Percentiles rank a stretch among this genome's conserved stretches.
These are phyloP conservation scores for Blastobotrys attinorum DNA, from an alignment of 805 yeast genomes.

Conservation along the genomic window DNA sequence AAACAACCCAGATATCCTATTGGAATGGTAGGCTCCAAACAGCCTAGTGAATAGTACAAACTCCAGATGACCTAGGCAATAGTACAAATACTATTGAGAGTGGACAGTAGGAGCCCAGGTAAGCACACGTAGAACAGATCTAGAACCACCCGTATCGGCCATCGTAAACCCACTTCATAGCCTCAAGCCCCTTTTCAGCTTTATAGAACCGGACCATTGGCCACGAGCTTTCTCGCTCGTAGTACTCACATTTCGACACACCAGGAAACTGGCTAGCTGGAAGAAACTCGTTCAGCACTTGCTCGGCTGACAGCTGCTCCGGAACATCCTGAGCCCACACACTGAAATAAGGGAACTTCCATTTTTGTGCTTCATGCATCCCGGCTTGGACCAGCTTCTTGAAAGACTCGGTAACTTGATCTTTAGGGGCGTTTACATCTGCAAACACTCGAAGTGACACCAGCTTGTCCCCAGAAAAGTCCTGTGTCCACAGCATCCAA, in stretches of 20 bases:
- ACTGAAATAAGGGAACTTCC: constrained; percentile 24
- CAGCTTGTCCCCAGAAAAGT: constrained; percentile 16
- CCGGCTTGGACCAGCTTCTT: constrained; percentile 18
- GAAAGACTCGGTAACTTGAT: constrained; percentile 28
- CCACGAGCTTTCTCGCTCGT: constrained; percentile 21
- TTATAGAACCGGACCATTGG: constrained; percentile 33
- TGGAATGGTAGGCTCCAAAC: too few relatives aligned
- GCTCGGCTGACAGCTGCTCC: constrained; percentile 28
- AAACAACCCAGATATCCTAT: too few relatives aligned
- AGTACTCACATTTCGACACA: neutral
- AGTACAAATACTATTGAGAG: too few relatives aligned
- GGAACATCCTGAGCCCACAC: constrained; percentile 38
- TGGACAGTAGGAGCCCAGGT: too few relatives aligned
- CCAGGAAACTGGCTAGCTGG: neutral
- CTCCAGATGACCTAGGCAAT: too few relatives aligned
- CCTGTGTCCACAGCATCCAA: constrained; percentile 26
- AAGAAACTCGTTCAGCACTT: constrained; percentile 3
- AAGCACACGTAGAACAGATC: too few relatives aligned
- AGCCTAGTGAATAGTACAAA: too few relatives aligned
- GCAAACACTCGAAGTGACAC: constrained; percentile 16
- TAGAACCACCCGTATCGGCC: constrained; percentile 45
- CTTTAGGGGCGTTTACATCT: constrained; percentile 6
- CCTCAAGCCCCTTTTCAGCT: constrained; percentile 17
- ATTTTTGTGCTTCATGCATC: constrained; percentile 27
- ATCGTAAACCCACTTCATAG: constrained; percentile 35